These are phyloP conservation scores for Fragaria nilgerrensis DNA, from an alignment of 306 rosid species.

Conservation along the genomic window DNA sequence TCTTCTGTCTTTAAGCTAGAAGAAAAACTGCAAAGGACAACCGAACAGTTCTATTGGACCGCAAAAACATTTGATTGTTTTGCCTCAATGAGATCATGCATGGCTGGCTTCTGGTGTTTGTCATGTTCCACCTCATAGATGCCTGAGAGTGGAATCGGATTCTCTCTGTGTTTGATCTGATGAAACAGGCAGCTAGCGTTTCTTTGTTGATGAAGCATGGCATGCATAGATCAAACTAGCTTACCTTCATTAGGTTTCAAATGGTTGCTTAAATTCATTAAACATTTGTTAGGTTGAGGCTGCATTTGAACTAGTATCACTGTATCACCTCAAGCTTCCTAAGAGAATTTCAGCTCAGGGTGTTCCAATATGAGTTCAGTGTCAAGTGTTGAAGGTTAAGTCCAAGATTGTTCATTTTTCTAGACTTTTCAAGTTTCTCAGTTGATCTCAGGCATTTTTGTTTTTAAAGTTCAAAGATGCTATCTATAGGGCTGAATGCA, in stretches of 20 bases:
- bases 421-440: not conserved
- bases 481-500: not conserved
- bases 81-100: no score
- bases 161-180: no score
- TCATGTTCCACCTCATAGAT: no score
- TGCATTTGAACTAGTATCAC: not conserved
- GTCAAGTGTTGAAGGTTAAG: not conserved
- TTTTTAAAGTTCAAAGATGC: not conserved
- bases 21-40: no score
- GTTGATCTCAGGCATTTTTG: not conserved
- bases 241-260: not conserved
- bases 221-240: not conserved
- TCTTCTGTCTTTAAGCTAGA: no score
- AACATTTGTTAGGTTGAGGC: not conserved
- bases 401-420: not conserved
- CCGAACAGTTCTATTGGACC: no score
- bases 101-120: no score
- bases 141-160: no score
- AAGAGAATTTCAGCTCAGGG: not conserved
- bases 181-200: not conserved
- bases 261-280: not conserved
- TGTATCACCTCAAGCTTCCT: slow-evolving; percentile 7
- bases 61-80: no score
- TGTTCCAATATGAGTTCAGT: not conserved
- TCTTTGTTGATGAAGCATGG: not conserved